phyloP scores from a whole-genome alignment of 345 rosid species.

The Hypericum androsaemum region DNA sequence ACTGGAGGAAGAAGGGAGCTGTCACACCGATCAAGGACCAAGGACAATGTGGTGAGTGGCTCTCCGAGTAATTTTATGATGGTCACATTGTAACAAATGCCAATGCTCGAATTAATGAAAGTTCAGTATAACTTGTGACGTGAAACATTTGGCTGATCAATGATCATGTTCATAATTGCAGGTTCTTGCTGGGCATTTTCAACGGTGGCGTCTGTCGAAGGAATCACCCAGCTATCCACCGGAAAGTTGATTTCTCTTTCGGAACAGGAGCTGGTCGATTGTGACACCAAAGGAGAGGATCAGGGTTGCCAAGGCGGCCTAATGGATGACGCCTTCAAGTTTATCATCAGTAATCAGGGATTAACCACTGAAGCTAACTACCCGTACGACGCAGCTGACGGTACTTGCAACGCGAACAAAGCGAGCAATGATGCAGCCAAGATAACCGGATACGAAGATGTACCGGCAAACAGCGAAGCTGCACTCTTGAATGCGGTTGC shows the following conservation, averaged over 20 bases:
- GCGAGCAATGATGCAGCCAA: no score
- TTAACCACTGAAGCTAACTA: not conserved
- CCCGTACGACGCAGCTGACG: no score
- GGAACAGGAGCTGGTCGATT: slow-evolving; percentile 3
- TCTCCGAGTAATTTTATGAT: no score
- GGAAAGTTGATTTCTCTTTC: not conserved
- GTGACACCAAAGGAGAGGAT: not conserved
- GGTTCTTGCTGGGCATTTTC: slow-evolving; percentile 4
- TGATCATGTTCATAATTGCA: not conserved
- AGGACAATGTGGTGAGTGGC: no score
- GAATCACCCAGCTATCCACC: not conserved
- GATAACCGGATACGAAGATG: no score
- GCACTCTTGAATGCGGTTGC: no score
- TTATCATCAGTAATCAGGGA: not conserved
- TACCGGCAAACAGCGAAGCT: no score
- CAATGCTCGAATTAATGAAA: not conserved
- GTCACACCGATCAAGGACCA: no score
- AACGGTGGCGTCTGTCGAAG: not conserved
- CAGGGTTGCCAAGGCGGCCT: no score
- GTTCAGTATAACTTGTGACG: no score
- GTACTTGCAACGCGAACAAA: no score
- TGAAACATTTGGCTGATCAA: not conserved
- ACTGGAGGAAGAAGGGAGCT: no score
- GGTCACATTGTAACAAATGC: not conserved
- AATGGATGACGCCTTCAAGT: not conserved